Base-by-base conservation (phyloP, 345 rosid species). In the Populus davidiana region DNA sequence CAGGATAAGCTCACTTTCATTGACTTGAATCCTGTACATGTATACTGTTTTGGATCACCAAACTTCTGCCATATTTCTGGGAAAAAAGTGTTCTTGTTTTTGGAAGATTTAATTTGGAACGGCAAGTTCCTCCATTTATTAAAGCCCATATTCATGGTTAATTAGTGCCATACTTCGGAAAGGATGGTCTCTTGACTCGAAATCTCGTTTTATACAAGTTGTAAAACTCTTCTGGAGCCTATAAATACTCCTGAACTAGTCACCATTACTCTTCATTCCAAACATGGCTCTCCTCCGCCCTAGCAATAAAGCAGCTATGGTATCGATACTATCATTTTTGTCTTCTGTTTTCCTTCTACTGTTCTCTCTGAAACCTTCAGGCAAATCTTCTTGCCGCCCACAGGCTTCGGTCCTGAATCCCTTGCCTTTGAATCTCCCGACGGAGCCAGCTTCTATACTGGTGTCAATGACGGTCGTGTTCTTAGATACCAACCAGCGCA, bases 381-480 rank as follows among this genome's bases (percentile, higher is more conserved):
- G 33, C 39, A 71, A 50, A 52, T 73, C 29, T 25, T 18, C 76
- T 21, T 73, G 29, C 76, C 76, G 2, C 5, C 27, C 6, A 16
- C 23, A n/a, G 16, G 2, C 2, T 16, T 43, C 8, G 71, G 77
- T 0, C 70, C 43, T 7, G 77, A 63, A 39, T 41, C 77, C 39
- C n/a, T 63, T 9, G 77, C 59, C 13, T 75, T 75, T 44, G 77
- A 75, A 21, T 1, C n/a, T 13, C 41, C 9, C 2, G 70, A 71
- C 5, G 61, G 59, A 12, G 77, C 52, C 13, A n/a, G n/a, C n/a
- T 27, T 44, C 38, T 75, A 75, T 31, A 65, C 71, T 17, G 71
- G 77, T 5, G 54, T 65, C 13, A 18, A 13, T 5, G 77, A 75
- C 9, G 63, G 71, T 18, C 14, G 4, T 6, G 5, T 75, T 27